Conservation (phyloP, 768 basidiomycete species). For the Cystobasidium onofrii region DNA sequence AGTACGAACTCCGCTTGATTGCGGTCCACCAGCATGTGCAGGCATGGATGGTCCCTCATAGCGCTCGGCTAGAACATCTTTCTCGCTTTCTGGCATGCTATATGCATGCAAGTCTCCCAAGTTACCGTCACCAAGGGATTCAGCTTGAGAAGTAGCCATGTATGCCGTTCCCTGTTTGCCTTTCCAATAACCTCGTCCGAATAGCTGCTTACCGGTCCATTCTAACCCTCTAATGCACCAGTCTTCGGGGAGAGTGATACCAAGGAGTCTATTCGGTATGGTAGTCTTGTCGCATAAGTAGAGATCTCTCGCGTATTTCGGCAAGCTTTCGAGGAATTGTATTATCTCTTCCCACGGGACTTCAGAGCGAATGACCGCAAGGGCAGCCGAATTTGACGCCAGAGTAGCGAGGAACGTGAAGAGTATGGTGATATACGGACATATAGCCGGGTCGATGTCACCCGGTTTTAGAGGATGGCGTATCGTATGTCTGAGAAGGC, state of each 20-base stretch:
- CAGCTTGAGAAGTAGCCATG: neutral
- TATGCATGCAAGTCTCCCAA: neutral
- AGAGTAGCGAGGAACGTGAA: slow-evolving; percentile 81
- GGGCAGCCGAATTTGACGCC: slow-evolving; percentile 57
- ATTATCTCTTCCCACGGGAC: slow-evolving; percentile 79
- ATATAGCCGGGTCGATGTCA: slow-evolving; percentile 53
- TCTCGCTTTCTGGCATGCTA: slow-evolving; percentile 50
- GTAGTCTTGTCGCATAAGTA: slow-evolving; percentile 42
- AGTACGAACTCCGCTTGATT: slow-evolving; percentile 65
- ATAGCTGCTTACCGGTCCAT: slow-evolving; percentile 77
- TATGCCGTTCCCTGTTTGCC: slow-evolving; percentile 42
- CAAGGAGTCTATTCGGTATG: slow-evolving; percentile 55
- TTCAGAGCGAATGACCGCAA: slow-evolving; percentile 60
- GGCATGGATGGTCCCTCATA: slow-evolving; percentile 63
- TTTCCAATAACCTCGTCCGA: slow-evolving; percentile 91
- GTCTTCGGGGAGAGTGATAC: slow-evolving; percentile 76
- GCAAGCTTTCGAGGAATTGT: slow-evolving; percentile 57
- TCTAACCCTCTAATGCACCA: slow-evolving; percentile 95
- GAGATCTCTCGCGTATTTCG: slow-evolving; percentile 15
- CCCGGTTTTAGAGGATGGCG: slow-evolving; percentile 53
- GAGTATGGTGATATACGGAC: slow-evolving; percentile 77
- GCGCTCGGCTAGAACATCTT: slow-evolving; percentile 63
- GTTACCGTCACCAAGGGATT: neutral
- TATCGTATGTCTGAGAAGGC: slow-evolving; percentile 63
- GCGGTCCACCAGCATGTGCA: slow-evolving; percentile 60